Evolutionary conservation across 371 early-diverging fungal species (phyloP), one percentile per base, ranked within the genome.

Genomic region (Haplosporangium sp.): DNA sequence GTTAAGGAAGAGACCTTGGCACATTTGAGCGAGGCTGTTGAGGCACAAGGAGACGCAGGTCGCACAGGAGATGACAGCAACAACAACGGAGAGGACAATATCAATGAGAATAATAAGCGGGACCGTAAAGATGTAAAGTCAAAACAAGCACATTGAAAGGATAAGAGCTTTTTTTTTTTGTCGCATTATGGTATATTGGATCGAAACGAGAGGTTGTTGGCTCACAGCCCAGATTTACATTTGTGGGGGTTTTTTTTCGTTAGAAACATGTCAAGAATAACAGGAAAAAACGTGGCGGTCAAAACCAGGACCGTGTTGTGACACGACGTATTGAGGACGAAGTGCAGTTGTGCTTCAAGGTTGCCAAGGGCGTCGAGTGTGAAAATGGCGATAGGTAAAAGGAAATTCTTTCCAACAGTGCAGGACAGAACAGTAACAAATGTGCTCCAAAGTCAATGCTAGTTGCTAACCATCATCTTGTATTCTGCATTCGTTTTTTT

Each of bases 331-430:
- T 73, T n/a, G 79, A 69, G 12, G 72, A 73, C 7, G 70, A 64
- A 20, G 59, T 73, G 37, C 70, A 86, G 83, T 66, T 93, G 14
- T 93, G 92, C 77, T 80, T 81, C 61, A 57, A 67, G 16, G 64
- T 85, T 13, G 83, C 87, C 13, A 50, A 77, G 4, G 91, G 87
- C 56, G 74, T 82, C 12, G 83, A 81, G 36, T 93, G 94, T 60
- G 53, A 81, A 0, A 80, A 83, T 62, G 86, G 85, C 9, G 84
- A 84, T 48, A 73, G 73, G 88, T 87, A 64, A 29, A 29, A 29
- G 4, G 4, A 29, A 29, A 36, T 36, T 55, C 38, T 55, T 55
- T 5, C 16, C n/a, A 36, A 7, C 9, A 9, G 37, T 55, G 2
- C 37, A 11, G 11, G n/a, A 55, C 8, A 37, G 13, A 6, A 55